Evolutionary conservation across 2,329 filamentous ascomycete species (phyloP), one percentile per base, ranked within the genome.

Genomic region (Epichloe gansuensis): DNA sequence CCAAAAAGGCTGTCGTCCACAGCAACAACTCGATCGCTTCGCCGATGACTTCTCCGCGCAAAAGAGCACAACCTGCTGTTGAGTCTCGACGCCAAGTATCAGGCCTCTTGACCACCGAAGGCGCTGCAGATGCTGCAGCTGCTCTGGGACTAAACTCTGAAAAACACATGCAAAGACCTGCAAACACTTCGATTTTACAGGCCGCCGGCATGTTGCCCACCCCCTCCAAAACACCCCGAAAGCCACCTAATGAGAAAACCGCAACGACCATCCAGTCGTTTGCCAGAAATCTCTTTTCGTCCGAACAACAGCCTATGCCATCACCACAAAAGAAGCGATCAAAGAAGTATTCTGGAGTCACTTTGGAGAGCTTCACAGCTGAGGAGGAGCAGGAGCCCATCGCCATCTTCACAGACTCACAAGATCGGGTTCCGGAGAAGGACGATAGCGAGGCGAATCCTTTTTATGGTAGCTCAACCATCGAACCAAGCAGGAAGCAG

Each of bases 141-240:
- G 65, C 68, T n/a, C 64, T 73, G 5, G 70, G 68, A 39, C 60
- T 69, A n/a, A 44, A 40, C 21, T 59, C 62, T 45, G 65, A 63
- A 27, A 57, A 58, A 54, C 34, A 52, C 12, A 44, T 55, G 44
- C 64, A 66, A 51, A 56, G 60, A 38, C 61, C 65, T 41, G 51
- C 55, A 43, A 53, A 56, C 44, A 55, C 58, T 27, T 57, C 66
- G 46, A 47, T 66, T 47, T 61, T 68, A 17, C 67, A 67, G 51
- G 59, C 64, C 51, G 60, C 66, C 51, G 74, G 72, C 56, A 85
- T 87, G 76, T 77, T 90, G 45, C 85, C 84, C 15, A 91, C 87
- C 87, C 87, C 87, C 2, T 78, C 81, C 57, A 90, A 90, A 71
- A 91, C 87, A 3, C 87, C 82, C 3, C 76, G 77, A 66, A 87